Base-by-base conservation (phyloP, 2,329 filamentous ascomycete genomes). In the Juglanconis sp. region DNA sequence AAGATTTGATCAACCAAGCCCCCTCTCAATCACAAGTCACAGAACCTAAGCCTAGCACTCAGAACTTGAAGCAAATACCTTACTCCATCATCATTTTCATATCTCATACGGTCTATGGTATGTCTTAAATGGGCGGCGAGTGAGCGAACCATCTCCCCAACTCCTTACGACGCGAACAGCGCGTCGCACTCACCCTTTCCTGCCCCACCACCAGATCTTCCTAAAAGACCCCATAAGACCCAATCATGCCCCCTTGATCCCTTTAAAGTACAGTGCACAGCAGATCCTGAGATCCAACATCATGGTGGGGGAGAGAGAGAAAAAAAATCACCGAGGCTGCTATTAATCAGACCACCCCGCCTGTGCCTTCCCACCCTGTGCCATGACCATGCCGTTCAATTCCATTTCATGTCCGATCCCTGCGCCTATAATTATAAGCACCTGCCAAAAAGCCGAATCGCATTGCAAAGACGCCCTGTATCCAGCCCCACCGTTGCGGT, bases 81-180 rank as follows among this genome's bases (percentile, higher is more conserved):
- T 32, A 5, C 17, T 38, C 38, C 35, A 38, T 30, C 5, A 38
- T 53, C 52, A 53, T 53, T 5, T 42, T 53, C 52, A 40, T 42
- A 17, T 42, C 52, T 53, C 52, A 46, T 53, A 38, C 52, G 35
- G 53, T 56, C 42, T 56, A 56, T 56, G 42, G 44, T 49, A 56
- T 56, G 46, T 48, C 46, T 48, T 34, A 17, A 40, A 34, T 30
- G 44, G 42, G 44, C n/a, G 32, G 53, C 34, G 52, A 44, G 15
- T 11, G 40, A 32, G 17, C 13, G 31, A 11, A 13, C 53, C 40
- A 35, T 34, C 34, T 34, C 30, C 32, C 7, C 34, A 36, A 35
- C 53, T 38, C 42, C 17, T 34, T 44, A 42, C 38, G 10, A 42
- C 10, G 36, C 8, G n/a, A 53, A 30, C 51, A 17, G 32, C 8